Conservation (phyloP, 495 filamentous ascomycete genomes). For the Penicillium lividum region DNA sequence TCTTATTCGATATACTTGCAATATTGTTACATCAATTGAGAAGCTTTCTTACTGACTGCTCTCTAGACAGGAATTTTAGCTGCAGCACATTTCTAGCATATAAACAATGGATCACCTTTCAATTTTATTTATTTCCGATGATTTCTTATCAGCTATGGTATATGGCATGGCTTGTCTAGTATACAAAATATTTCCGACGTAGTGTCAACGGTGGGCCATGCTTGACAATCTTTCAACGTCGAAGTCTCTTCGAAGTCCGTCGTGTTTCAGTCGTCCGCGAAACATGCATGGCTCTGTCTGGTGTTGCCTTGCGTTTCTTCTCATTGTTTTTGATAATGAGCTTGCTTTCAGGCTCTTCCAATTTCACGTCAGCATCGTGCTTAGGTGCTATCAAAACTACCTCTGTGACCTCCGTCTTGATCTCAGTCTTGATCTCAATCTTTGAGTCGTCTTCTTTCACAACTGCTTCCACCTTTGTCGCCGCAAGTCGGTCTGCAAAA, state of each 20-base stretch:
- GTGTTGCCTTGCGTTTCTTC: conserved; percentile 25
- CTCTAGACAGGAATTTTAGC: conserved; percentile 5
- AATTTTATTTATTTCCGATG: background rate
- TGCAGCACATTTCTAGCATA: background rate
- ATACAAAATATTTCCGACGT: conserved; percentile 1
- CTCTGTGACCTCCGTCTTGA: conserved; percentile 28
- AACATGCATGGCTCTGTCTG: conserved; percentile 23
- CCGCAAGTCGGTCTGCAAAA: conserved; percentile 67
- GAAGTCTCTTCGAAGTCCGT: conserved; percentile 42
- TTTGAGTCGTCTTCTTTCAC: conserved; percentile 30
- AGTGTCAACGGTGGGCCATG: background rate
- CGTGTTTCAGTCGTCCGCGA: conserved; percentile 37
- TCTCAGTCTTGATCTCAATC: conserved; percentile 30
- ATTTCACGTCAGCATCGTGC: conserved; percentile 19
- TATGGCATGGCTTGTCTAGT: background rate
- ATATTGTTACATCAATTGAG: conserved; percentile 11
- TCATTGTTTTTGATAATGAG: conserved; percentile 12
- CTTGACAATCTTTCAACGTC: conserved; percentile 6
- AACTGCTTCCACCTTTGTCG: conserved; percentile 43
- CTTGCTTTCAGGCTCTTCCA: conserved; percentile 25
- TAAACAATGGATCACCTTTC: background rate
- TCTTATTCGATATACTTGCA: conserved; percentile 16
- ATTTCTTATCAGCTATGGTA: background rate
- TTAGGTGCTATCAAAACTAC: conserved; percentile 31
- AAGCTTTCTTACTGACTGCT: conserved; percentile 28